These are phyloP conservation scores for Penicillium bovifimosum DNA, from an alignment of 495 filamentous ascomycete genomes.

Conservation along the genomic window DNA sequence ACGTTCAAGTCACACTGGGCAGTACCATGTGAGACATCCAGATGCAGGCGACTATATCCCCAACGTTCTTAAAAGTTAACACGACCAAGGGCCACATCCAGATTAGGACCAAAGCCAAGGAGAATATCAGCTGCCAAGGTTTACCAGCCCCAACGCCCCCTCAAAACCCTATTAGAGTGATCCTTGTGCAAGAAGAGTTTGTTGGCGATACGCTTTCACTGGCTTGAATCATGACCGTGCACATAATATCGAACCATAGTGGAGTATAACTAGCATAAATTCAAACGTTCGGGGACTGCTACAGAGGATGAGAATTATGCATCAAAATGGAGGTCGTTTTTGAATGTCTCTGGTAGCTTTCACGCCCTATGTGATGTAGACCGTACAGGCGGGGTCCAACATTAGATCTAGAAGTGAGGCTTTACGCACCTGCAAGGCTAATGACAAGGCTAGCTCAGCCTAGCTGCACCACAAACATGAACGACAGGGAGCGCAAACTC, in stretches of 20 bases:
- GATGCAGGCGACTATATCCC: conserved; percentile 21
- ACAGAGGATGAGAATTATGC: background rate
- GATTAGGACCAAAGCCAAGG: conserved; percentile 17
- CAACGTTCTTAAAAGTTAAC: conserved; percentile 1
- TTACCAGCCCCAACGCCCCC: conserved; percentile 8
- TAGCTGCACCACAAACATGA: conserved; percentile 14
- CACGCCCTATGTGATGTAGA: background rate
- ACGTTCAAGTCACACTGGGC: conserved; percentile 13
- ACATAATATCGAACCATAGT: conserved; percentile 5
- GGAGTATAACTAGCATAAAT: background rate
- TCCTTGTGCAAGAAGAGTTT: conserved; percentile 21
- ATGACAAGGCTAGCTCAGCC: conserved; percentile 10
- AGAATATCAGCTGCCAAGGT: conserved; percentile 21
- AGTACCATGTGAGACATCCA: conserved; percentile 34
- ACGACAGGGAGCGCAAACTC: conserved; percentile 5
- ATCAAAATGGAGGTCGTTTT: background rate
- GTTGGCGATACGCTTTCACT: conserved; percentile 41
- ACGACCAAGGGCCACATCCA: background rate
- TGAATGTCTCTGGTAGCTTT: background rate
- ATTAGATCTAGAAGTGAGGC: background rate
- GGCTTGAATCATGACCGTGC: conserved; percentile 21
- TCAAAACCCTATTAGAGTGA: conserved; percentile 21
- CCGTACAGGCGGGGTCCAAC: background rate
- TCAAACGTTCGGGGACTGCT: background rate
- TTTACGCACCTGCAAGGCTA: conserved; percentile 14